Evolutionary conservation across 2,329 filamentous ascomycete species (phyloP), one percentile per base, ranked within the genome.

Genomic region (Trichoderma atrobrunneum): DNA sequence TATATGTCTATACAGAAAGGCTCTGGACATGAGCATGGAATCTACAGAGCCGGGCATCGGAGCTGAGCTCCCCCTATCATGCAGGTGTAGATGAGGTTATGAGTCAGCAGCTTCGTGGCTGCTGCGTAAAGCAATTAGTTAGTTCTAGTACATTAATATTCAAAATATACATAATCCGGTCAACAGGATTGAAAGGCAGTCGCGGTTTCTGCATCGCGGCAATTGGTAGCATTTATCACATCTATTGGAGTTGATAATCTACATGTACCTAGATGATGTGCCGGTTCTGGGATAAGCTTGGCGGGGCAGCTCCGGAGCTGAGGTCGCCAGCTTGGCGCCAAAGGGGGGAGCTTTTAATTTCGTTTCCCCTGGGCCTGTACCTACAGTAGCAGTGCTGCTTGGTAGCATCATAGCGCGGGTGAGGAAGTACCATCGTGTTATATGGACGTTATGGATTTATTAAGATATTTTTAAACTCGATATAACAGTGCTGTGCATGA

Each of bases 281-380:
- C 56, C 56, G 28, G 7, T 61, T 36, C 59, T n/a, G 34, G 21
- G 21, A 39, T 32, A 26, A 66, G 51, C 14, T 59, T 68, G 65
- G 65, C 65, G 65, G 65, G 65, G 65, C 54, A 68, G 65, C 65
- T 68, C 64, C 39, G 39, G 64, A 67, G 51, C 51, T 54, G 39
- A 54, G 64, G 64, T n/a, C 64, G 28, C 28, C 28, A 18, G 51
- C 51, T 59, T 43, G 39, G 39, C 28, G 62, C 32, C 51, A 68
- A 63, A 39, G 36, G 63, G 61, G 64, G 51, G 26, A 68, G 65
- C 51, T 68, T 18, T n/a, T 36, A 66, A 54, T 54, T 68, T 59
- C 24, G 24, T 57, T 43, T 39, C 34, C 65, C 54, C 51, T 67
- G 3, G 36, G 36, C 14, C n/a, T 24, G 32, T 60, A 21, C 6